These are phyloP conservation scores for Cercospora sp. DNA, from an alignment of 2,329 filamentous ascomycete genomes.

Conservation along the genomic window DNA sequence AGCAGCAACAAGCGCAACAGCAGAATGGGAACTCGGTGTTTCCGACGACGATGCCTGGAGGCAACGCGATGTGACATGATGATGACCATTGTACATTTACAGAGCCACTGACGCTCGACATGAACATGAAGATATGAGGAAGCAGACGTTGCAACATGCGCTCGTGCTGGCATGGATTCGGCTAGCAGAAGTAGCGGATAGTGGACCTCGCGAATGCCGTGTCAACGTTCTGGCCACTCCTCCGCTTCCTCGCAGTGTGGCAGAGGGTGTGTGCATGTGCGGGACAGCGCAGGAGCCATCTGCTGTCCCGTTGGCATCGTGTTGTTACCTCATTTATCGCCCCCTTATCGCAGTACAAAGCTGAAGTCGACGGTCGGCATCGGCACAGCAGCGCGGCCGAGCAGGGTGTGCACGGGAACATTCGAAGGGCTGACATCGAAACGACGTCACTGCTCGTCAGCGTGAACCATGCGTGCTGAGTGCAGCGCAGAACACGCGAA, in stretches of 20 bases:
- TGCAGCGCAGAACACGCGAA: background rate
- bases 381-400: background rate
- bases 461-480: background rate
- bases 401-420: background rate
- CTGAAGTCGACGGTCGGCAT: background rate
- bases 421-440: background rate
- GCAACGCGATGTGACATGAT: constrained; percentile 18
- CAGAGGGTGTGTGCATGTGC: background rate
- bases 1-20: constrained; percentile 27
- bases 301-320: background rate
- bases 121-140: background rate
- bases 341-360: background rate
- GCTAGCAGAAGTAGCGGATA: background rate
- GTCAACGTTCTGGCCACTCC: background rate
- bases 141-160: background rate
- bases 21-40: constrained; percentile 14
- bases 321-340: background rate
- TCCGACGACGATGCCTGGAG: constrained; percentile 11
- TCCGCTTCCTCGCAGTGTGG: background rate
- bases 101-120: background rate
- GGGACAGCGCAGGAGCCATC: background rate
- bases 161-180: background rate
- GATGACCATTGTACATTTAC: background rate
- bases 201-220: background rate
- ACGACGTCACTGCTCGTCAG: background rate